Conservation (phyloP, 768 basidiomycete genomes). For the Russula abietina region DNA sequence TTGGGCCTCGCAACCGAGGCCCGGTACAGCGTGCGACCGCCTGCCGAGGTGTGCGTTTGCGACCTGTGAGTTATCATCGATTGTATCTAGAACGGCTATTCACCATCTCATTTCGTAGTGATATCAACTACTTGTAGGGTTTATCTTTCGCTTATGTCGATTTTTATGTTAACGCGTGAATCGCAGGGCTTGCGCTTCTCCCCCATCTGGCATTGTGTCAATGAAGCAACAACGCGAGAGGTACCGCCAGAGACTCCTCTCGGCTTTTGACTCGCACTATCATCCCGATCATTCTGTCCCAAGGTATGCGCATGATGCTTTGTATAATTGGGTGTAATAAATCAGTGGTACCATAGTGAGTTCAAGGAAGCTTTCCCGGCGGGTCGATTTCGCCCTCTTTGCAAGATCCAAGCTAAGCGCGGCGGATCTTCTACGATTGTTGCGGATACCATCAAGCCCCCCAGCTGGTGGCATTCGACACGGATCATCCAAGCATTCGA, state of each 20-base stretch:
- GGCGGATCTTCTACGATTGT: constrained; percentile 74
- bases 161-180: constrained; percentile 3
- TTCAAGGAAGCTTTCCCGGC: constrained; percentile 95
- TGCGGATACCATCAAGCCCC: constrained; percentile 84
- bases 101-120: constrained; percentile 37
- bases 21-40: constrained; percentile 65
- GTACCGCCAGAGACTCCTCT: constrained; percentile 64
- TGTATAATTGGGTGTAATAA: neutral
- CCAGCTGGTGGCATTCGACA: constrained; percentile 93
- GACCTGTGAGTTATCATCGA: constrained; percentile 56
- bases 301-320: constrained; percentile 38
- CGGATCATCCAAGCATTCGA: constrained; percentile 90
- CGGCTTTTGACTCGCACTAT: constrained; percentile 80
- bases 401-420: constrained; percentile 83
- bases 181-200: constrained; percentile 66
- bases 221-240: constrained; percentile 74
- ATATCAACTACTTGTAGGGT: constrained; percentile 72
- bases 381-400: constrained; percentile 83
- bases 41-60: constrained; percentile 79
- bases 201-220: constrained; percentile 70
- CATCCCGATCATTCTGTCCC: constrained; percentile 85
- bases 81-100: neutral
- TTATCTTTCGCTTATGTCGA: constrained; percentile 17
- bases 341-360: constrained; percentile 45
- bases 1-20: constrained; percentile 85